phyloP scores from a whole-genome alignment of 257 asterid genomes.

The Anisodus tanguticus region DNA sequence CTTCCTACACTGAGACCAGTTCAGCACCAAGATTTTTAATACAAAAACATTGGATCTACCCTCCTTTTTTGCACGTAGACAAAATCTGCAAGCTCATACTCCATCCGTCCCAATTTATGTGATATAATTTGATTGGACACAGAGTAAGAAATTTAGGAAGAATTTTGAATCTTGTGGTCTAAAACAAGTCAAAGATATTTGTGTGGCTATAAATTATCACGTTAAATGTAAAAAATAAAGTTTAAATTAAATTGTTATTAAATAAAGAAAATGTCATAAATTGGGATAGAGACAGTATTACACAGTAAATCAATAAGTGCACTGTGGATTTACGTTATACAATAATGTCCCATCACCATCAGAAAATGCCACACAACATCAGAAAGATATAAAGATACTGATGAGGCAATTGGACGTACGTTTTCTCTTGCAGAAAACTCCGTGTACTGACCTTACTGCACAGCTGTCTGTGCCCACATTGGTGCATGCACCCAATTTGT shows the following conservation, averaged over 20 bases:
- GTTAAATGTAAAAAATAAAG: no score
- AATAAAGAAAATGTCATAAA: no score
- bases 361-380: background rate
- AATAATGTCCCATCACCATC: background rate
- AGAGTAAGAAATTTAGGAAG: no score
- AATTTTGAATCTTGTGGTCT: no score
- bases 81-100: background rate
- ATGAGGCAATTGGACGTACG: background rate
- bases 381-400: background rate
- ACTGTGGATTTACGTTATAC: background rate
- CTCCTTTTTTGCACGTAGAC: background rate
- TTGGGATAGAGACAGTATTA: no score
- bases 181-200: no score
- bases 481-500: background rate
- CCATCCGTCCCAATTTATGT: no score
- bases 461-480: slow-evolving; percentile 26
- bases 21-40: background rate
- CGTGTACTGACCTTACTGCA: background rate
- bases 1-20: background rate
- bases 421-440: background rate
- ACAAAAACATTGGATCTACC: background rate
- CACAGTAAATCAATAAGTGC: background rate
- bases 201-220: no score
- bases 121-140: no score
- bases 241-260: no score